A percentile compares a stretch with the other conserved stretches of the same genome.
These are phyloP conservation scores for Starmerella sirachaensis DNA, from an alignment of 805 yeast species.

Conservation along the genomic window DNA sequence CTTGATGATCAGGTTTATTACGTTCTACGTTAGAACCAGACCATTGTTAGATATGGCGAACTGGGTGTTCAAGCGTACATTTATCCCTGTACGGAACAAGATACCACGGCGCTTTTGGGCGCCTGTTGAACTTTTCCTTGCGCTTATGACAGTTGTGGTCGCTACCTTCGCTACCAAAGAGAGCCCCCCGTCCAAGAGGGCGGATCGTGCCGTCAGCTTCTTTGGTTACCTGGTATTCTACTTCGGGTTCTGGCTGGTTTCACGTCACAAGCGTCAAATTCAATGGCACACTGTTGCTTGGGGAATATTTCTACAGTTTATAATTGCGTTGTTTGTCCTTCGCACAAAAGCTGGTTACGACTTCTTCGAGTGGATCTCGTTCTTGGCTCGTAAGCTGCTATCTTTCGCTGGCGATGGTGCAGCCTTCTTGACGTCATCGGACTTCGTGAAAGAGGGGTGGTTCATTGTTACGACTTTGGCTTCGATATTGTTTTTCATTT, in stretches of 20 bases:
- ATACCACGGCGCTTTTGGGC: slow-evolving; percentile 37
- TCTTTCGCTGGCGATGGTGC: slow-evolving; percentile 50
- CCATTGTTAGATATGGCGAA: slow-evolving; percentile 25
- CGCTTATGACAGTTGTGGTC: slow-evolving; percentile 38
- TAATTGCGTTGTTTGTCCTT: slow-evolving; percentile 48
- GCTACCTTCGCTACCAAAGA: slow-evolving; percentile 43
- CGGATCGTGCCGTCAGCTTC: slow-evolving; percentile 47
- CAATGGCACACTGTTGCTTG: slow-evolving; percentile 50
- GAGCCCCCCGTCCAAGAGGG: slow-evolving; percentile 36
- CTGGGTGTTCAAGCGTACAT: slow-evolving; percentile 27
- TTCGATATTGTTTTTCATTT: slow-evolving; percentile 52
- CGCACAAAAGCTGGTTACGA: slow-evolving; percentile 50
- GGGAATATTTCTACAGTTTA: slow-evolving; percentile 48
- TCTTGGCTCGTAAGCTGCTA: slow-evolving; percentile 44
- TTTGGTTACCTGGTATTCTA: slow-evolving; percentile 42
- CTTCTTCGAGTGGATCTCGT: slow-evolving; percentile 48
- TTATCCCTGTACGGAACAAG: slow-evolving; percentile 22
- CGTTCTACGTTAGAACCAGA: slow-evolving; percentile 37
- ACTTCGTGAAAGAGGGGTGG: slow-evolving; percentile 33
- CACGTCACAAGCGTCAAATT: slow-evolving; percentile 36
- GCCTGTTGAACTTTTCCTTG: slow-evolving; percentile 35
- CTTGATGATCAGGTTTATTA: slow-evolving; percentile 40
- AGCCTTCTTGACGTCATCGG: slow-evolving; percentile 40
- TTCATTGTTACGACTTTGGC: slow-evolving; percentile 51
- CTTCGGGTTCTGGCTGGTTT: slow-evolving; percentile 35